A percentile compares a stretch with the other conserved stretches of the same genome.
Evolutionary conservation across 805 yeast genomes (phyloP).

Genomic region (Monosporozyma aquatica): DNA sequence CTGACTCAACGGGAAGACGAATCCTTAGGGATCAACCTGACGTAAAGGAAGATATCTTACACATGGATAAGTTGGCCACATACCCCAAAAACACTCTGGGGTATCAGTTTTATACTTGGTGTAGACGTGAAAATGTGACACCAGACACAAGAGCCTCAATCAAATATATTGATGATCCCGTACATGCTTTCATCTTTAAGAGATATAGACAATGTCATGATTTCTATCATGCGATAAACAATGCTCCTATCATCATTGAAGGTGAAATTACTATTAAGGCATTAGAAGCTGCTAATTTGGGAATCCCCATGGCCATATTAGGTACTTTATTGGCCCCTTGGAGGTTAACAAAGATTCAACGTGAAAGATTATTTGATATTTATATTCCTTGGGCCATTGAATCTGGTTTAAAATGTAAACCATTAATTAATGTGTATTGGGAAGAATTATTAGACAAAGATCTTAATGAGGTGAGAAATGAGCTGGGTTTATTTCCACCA

Average conservation of each 20-base stretch:
- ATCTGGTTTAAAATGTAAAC: slow-evolving; percentile 63
- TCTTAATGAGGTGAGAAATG: slow-evolving; percentile 58
- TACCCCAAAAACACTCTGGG: slow-evolving; percentile 72
- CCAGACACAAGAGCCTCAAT: slow-evolving; percentile 93
- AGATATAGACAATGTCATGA: slow-evolving; percentile 96
- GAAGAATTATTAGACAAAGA: slow-evolving; percentile 69
- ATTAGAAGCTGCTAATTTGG: slow-evolving; percentile 84
- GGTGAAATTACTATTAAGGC: slow-evolving; percentile 95
- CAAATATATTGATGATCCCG: slow-evolving; percentile 78
- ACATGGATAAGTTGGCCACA: slow-evolving; percentile 48
- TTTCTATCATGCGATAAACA: slow-evolving; percentile 87
- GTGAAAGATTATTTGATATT: slow-evolving; percentile 51
- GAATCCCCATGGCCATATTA: slow-evolving; percentile 90
- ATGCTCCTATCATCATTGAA: slow-evolving; percentile 82
- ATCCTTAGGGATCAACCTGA: slow-evolving; percentile 74
- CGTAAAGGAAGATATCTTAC: slow-evolving; percentile 62
- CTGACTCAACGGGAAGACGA: slow-evolving; percentile 65
- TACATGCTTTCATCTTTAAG: slow-evolving; percentile 85
- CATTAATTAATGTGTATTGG: slow-evolving; percentile 87
- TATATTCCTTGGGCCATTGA: slow-evolving; percentile 84
- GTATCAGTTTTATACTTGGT: slow-evolving; percentile 68
- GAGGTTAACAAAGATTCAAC: slow-evolving; percentile 55
- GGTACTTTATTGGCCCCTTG: slow-evolving; percentile 88
- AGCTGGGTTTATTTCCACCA: slow-evolving; percentile 67
- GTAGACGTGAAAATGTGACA: slow-evolving; percentile 76